phyloP scores from a whole-genome alignment of 2,329 filamentous ascomycete species.

The Aspergillus novoparasiticus region DNA sequence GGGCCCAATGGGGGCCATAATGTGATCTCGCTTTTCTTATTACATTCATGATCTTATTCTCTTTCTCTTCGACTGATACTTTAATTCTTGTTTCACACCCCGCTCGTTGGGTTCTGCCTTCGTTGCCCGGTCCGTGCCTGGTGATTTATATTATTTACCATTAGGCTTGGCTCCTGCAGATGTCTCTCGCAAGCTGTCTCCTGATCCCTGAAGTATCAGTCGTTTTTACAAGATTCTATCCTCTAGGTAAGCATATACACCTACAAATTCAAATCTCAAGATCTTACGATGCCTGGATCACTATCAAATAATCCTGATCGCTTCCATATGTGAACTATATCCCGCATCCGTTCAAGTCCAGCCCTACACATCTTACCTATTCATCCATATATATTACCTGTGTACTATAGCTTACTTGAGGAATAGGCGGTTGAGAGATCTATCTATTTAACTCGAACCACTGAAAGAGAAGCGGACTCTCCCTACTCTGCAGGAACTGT shows the following conservation, averaged over 20 bases:
- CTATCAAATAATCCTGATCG: background rate
- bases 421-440: background rate
- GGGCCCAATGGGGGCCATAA: background rate
- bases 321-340: background rate
- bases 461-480: background rate
- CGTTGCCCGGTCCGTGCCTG: constrained; percentile 6
- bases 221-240: background rate
- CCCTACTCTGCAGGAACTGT: background rate
- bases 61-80: background rate
- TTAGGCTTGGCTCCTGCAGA: background rate
- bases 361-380: background rate
- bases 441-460: background rate
- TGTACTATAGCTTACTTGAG: background rate
- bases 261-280: background rate
- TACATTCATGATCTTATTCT: background rate
- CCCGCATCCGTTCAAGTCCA: background rate
- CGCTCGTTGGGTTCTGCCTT: background rate
- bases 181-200: background rate
- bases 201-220: background rate
- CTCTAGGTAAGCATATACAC: background rate
- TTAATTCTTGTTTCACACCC: background rate
- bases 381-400: background rate
- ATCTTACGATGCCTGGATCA: background rate
- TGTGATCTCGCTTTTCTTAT: background rate
- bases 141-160: background rate